Percentiles rank a stretch among this genome's conserved stretches.
Conservation (phyloP, 2,329 filamentous ascomycete species). For the Diaporthe longicolla region DNA sequence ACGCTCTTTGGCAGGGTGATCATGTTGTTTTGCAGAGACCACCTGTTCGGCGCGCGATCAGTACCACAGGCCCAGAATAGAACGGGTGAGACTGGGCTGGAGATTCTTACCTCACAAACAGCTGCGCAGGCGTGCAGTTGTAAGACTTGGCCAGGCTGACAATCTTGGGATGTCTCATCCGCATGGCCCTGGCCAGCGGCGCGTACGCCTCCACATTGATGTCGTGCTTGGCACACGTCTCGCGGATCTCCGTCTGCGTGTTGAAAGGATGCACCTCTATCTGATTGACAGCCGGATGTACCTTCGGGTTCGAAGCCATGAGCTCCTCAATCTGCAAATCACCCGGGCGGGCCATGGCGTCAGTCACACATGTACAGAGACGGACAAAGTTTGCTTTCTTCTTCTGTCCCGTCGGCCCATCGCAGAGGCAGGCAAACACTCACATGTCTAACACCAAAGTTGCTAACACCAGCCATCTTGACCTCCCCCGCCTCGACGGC, state of each 20-base stretch:
- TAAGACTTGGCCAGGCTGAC: constrained; percentile 76
- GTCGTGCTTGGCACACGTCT: constrained; percentile 74
- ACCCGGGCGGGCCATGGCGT: neutral
- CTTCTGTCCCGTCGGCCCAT: neutral
- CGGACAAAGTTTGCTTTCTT: neutral
- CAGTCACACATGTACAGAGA: constrained; percentile 6
- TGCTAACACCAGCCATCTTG: constrained; percentile 80
- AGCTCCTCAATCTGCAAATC: constrained; percentile 74
- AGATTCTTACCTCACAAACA: constrained; percentile 70
- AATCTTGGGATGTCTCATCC: constrained; percentile 78
- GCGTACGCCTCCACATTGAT: constrained; percentile 86
- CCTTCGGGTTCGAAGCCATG: constrained; percentile 71
- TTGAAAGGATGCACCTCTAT: constrained; percentile 89
- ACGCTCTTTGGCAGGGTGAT: constrained; percentile 82
- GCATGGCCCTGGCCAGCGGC: constrained; percentile 78
- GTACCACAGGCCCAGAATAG: neutral
- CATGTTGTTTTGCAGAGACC: constrained; percentile 82
- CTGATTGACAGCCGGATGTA: constrained; percentile 81
- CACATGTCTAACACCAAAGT: constrained; percentile 82
- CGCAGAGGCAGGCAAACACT: constrained; percentile 54
- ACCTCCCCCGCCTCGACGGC: constrained; percentile 80
- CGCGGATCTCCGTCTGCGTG: constrained; percentile 76
- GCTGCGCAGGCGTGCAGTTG: constrained; percentile 77
- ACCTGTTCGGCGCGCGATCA: constrained; percentile 58
- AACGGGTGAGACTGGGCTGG: neutral